phyloP scores from a whole-genome alignment of 345 rosid genomes.

The Pistacia atlantica region DNA sequence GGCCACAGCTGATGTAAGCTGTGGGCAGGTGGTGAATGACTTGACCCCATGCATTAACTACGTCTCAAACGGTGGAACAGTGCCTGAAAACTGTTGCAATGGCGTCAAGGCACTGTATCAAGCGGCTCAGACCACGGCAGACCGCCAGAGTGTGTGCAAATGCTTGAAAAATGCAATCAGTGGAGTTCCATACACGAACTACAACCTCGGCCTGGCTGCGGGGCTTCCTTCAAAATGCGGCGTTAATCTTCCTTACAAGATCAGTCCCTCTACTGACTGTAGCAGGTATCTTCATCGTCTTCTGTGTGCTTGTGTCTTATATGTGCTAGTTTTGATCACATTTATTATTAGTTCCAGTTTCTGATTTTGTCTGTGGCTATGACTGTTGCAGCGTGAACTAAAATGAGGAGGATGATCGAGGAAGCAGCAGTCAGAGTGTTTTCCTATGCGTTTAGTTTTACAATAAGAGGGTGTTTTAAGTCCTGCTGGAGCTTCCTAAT shows the following conservation, averaged over 20 bases:
- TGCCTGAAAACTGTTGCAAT: constrained; percentile 29
- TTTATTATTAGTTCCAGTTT: too few species aligned
- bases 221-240: constrained; percentile 40
- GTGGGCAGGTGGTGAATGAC: constrained; percentile 9
- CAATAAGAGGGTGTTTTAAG: not conserved
- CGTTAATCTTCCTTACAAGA: constrained; percentile 44
- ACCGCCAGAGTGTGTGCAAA: constrained; percentile 34
- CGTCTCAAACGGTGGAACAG: constrained; percentile 12
- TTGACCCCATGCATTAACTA: constrained; percentile 26
- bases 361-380: too few species aligned
- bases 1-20: constrained; percentile 13
- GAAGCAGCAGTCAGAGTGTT: not conserved
- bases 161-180: constrained; percentile 33
- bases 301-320: not conserved
- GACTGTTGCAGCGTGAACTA: not conserved
- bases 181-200: not conserved
- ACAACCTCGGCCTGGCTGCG: constrained; percentile 28
- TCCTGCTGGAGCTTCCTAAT: not conserved
- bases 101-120: constrained; percentile 27
- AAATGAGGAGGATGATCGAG: not conserved
- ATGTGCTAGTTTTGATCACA: not conserved
- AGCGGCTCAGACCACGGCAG: constrained; percentile 25
- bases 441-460: not conserved
- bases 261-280: constrained; percentile 46
- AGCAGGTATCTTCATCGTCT: constrained; percentile 18